Percentiles rank a stretch among this genome's conserved stretches.
phyloP scores from a whole-genome alignment of 257 asterid species.

The Nicotiana benthamiana region DNA sequence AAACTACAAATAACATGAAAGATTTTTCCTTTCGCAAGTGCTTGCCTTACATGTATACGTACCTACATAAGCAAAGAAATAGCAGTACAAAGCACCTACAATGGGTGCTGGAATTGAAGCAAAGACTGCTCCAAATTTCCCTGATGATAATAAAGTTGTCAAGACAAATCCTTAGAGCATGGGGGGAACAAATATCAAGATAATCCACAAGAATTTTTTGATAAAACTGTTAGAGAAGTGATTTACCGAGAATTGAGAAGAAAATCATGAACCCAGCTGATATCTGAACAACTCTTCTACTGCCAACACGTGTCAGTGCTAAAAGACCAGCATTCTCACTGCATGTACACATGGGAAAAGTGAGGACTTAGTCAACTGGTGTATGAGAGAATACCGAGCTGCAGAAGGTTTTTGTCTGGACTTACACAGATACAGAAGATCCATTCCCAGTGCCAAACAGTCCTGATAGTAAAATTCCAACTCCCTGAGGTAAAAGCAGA shows the following conservation, averaged over 20 bases:
- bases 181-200: not conserved
- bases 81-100: slow-evolving; percentile 79
- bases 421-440: slow-evolving; percentile 89
- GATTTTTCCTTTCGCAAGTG: not conserved
- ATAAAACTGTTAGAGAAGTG: not conserved
- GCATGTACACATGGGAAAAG: slow-evolving; percentile 10
- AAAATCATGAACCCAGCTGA: slow-evolving; percentile 96
- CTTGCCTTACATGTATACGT: slow-evolving; percentile 12
- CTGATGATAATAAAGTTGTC: slow-evolving; percentile 24
- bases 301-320: slow-evolving; percentile 90
- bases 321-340: slow-evolving; percentile 91
- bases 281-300: slow-evolving; percentile 89
- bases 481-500: slow-evolving; percentile 44
- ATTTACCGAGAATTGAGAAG: slow-evolving; percentile 81
- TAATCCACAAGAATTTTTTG: not conserved
- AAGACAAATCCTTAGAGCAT: not conserved
- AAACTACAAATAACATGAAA: not conserved
- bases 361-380: not conserved
- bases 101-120: slow-evolving; percentile 95
- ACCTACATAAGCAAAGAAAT: slow-evolving; percentile 93
- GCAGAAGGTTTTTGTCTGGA: not conserved
- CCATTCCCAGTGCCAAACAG: slow-evolving; percentile 79
- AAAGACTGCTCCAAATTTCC: slow-evolving; percentile 89
- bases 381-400: not conserved
- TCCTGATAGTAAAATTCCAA: slow-evolving; percentile 72